phyloP scores from a whole-genome alignment of 2,329 filamentous ascomycete genomes.

The Calonectria hawksworthii region DNA sequence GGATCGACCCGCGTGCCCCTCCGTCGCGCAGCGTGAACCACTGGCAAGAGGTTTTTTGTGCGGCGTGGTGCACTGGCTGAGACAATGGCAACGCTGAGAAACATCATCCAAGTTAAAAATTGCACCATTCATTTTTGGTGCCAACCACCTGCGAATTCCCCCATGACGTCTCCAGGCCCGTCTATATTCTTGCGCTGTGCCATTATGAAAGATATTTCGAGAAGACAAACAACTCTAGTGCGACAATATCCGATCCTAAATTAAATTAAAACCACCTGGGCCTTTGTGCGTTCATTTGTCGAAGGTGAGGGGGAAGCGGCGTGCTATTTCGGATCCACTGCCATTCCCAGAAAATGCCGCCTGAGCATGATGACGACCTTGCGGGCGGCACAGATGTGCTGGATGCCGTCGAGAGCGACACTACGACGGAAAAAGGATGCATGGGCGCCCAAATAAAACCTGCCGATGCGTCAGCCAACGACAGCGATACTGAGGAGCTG shows the following conservation, averaged over 20 bases:
- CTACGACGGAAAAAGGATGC: neutral
- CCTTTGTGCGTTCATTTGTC: neutral
- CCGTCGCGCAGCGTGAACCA: neutral
- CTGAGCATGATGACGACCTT: neutral
- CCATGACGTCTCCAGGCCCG: neutral
- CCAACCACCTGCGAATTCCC: neutral
- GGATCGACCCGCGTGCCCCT: neutral
- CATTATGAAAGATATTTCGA: no score
- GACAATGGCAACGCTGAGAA: neutral
- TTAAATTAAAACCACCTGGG: neutral
- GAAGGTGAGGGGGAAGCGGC: neutral
- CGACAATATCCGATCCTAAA: no score
- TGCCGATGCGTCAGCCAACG: neutral
- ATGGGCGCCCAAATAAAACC: neutral
- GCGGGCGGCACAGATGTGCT: neutral
- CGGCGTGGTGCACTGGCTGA: neutral
- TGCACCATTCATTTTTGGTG: neutral
- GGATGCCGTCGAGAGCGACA: neutral
- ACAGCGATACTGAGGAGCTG: neutral
- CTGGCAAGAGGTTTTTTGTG: neutral
- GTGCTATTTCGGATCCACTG: neutral
- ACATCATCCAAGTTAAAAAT: conserved; percentile 1
- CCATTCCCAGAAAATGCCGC: neutral
- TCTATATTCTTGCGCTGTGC: neutral
- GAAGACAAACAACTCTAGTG: neutral